These are phyloP conservation scores for Meyerozyma guilliermondii DNA, from an alignment of 1,139 yeast species.

Conservation along the genomic window DNA sequence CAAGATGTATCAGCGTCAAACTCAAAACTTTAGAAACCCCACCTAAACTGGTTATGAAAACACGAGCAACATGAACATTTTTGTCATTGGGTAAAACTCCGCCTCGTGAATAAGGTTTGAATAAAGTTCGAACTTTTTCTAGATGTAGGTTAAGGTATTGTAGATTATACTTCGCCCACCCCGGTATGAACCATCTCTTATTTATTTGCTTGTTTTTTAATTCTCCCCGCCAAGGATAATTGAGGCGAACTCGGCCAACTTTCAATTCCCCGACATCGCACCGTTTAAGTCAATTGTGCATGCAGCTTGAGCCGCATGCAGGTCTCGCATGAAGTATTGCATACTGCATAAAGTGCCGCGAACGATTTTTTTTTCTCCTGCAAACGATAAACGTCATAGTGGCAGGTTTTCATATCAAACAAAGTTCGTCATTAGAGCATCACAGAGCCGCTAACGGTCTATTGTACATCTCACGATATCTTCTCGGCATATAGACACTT, in stretches of 20 bases:
- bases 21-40: not conserved
- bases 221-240: not conserved
- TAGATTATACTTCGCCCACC: too few species aligned
- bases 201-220: too few species aligned
- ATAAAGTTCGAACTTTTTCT: too few species aligned
- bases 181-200: too few species aligned
- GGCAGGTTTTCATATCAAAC: not conserved
- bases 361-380: conserved; percentile 1
- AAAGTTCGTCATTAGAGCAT: not conserved
- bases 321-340: not conserved
- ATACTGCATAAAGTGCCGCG: conserved; percentile 2
- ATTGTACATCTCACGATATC: not conserved
- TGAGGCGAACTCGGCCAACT: not conserved
- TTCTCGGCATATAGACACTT: not conserved
- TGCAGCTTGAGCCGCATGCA: conserved; percentile 2
- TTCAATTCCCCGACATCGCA: not conserved
- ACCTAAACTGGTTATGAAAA: too few species aligned
- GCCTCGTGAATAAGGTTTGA: too few species aligned
- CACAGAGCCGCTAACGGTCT: not conserved
- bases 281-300: conserved; percentile 2
- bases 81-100: too few species aligned
- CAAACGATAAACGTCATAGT: conserved; percentile 2
- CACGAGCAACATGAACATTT: too few species aligned
- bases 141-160: too few species aligned
- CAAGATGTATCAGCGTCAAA: not conserved